phyloP scores from a whole-genome alignment of 768 basidiomycete genomes.

The Russula virescens region DNA sequence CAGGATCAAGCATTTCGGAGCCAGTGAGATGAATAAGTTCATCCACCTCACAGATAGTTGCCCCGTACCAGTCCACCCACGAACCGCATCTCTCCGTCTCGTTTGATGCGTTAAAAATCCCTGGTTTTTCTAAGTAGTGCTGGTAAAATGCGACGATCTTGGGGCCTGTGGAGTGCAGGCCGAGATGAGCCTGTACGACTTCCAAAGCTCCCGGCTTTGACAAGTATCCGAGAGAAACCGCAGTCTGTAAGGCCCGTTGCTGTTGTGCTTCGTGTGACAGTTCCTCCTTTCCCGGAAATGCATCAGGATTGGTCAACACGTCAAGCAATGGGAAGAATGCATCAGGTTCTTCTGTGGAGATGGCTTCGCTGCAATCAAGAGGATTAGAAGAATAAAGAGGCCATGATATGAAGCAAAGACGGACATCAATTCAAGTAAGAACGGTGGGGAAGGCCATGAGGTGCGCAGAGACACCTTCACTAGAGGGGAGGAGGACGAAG shows the following conservation, averaged over 20 bases:
- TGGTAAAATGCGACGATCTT: conserved; percentile 81
- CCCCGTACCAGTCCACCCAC: conserved; percentile 84
- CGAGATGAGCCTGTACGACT: conserved; percentile 65
- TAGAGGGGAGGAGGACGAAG: conserved; percentile 26
- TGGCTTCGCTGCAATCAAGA: conserved; percentile 58
- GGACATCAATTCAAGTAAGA: conserved; percentile 20
- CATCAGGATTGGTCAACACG: conserved; percentile 50
- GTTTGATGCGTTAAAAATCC: conserved; percentile 27
- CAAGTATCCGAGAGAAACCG: conserved; percentile 43
- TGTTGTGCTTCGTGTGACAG: conserved; percentile 49
- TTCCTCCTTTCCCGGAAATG: conserved; percentile 32
- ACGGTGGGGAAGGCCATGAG: conserved; percentile 34
- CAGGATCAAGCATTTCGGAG: conserved; percentile 43
- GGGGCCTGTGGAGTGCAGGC: conserved; percentile 71
- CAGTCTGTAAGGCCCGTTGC: conserved; percentile 47
- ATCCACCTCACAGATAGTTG: conserved; percentile 62
- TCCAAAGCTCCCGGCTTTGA: conserved; percentile 45
- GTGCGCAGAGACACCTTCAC: conserved; percentile 35
- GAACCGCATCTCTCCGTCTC: conserved; percentile 46
- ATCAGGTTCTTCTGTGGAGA: conserved; percentile 63
- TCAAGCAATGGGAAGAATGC: conserved; percentile 75
- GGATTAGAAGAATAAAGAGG: not conserved
- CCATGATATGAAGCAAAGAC: not conserved
- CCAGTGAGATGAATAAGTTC: conserved; percentile 49
- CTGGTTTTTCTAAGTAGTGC: conserved; percentile 45